Base-by-base conservation (phyloP, 306 rosid genomes). In the Coriaria nepalensis region DNA sequence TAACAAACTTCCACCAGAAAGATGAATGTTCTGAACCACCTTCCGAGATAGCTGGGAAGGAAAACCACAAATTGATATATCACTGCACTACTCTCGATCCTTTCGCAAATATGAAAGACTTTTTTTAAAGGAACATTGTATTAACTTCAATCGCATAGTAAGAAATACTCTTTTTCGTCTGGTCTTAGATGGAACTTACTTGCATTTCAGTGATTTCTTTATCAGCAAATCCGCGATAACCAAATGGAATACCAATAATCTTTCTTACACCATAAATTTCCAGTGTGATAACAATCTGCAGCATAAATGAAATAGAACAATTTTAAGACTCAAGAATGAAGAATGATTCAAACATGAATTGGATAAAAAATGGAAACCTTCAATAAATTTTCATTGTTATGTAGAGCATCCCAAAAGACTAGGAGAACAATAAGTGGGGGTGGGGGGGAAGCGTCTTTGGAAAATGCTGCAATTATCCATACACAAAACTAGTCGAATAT, bases 21-120 rank as follows among this genome's bases (percentile, higher is more conserved):
- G 98, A 77, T 92, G 98, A 74, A 92, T 68, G 52, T 92, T 92
- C 68, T 92, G 98, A 55, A 85, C 98, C 62, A 92, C 94, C 67
- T 69, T 92, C 62, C 98, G 68, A 7, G 96, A 81, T 37, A 92
- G 64, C 98, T 92, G 77, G 45, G 37, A 70, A 77, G 67, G 42
- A 56, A 62, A 63, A 37, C 12, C 61, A 53, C 44, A 40, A 35
- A 47, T 49, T 45, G 55, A 43, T 45, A 13, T 40, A 38, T 65
- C 48, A 73, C 52, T 59, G 36, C 37, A 56, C 58, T 36, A 49
- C 43, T 42, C 32, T 14, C 35, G 35, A 57, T 10, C 8, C 5
- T 33, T 39, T 40, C 10, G 13, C 43, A 7, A 14, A 49, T 43
- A 52, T 44, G 33, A 53, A 20, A 20, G 29, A 20, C 29, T 20